These are phyloP conservation scores for Xerocomus spinulosus DNA, from an alignment of 768 basidiomycete species.

Conservation along the genomic window DNA sequence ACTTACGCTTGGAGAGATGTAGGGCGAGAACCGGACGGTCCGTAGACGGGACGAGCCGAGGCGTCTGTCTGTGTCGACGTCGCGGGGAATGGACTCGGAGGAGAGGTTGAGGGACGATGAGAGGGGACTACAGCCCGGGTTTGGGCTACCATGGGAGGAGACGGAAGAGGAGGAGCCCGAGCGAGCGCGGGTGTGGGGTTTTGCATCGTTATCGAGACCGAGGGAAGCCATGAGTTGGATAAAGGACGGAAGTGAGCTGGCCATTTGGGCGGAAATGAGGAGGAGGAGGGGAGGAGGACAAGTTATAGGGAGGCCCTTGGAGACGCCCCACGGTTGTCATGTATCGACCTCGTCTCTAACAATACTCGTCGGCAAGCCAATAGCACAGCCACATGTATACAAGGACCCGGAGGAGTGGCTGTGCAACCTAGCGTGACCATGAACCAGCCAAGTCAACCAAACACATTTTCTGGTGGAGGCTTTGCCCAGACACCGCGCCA, in stretches of 20 bases:
- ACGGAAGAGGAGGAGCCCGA: slow-evolving; percentile 46
- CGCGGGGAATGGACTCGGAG: slow-evolving; percentile 22
- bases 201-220: slow-evolving; percentile 55
- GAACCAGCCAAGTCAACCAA: slow-evolving; percentile 35
- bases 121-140: slow-evolving; percentile 27
- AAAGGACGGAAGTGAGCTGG: slow-evolving; percentile 73
- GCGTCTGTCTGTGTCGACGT: slow-evolving; percentile 30
- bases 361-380: slow-evolving; percentile 63
- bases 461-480: slow-evolving; percentile 29
- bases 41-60: slow-evolving; percentile 25
- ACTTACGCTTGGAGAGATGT: slow-evolving; percentile 27
- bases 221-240: slow-evolving; percentile 83
- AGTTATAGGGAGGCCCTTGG: slow-evolving; percentile 31
- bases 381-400: no score
- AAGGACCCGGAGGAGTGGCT: no score
- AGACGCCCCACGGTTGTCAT: slow-evolving; percentile 38
- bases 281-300: slow-evolving; percentile 13
- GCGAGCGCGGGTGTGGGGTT: slow-evolving; percentile 28
- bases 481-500: slow-evolving; percentile 40
- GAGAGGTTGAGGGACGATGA: slow-evolving; percentile 36
- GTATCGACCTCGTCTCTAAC: slow-evolving; percentile 35
- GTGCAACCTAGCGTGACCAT: slow-evolving; percentile 20
- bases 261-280: slow-evolving; percentile 44
- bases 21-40: slow-evolving; percentile 29
- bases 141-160: slow-evolving; percentile 38